phyloP scores from a whole-genome alignment of 73 alveolate species.

The Paraurostyla sp. region DNA sequence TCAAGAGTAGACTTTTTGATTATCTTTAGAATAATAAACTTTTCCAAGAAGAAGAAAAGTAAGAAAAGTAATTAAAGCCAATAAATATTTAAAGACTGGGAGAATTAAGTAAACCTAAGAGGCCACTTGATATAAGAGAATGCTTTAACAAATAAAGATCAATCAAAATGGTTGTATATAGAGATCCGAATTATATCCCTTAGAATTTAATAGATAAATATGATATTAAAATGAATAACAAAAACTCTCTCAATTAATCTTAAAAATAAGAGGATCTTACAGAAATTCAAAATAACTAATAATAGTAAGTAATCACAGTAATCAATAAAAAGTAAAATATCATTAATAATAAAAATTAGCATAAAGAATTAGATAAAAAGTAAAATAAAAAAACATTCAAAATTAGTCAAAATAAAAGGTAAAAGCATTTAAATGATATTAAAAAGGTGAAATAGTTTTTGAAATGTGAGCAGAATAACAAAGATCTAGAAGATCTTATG shows the following conservation, averaged over 20 bases:
- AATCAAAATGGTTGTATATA: neutral
- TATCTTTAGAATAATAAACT: neutral
- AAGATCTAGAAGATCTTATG: no score
- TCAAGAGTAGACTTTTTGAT: conserved; percentile 30
- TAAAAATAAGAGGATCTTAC: neutral
- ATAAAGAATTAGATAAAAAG: no score
- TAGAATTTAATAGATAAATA: neutral
- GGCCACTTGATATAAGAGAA: conserved; percentile 26
- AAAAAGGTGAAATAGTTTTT: no score
- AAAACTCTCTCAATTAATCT: neutral
- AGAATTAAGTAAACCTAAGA: conserved; percentile 35
- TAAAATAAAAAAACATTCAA: no score
- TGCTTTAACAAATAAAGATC: neutral
- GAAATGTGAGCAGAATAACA: no score
- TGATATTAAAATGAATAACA: neutral
- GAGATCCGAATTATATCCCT: conserved; percentile 27
- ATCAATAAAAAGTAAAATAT: no score
- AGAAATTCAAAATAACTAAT: neutral
- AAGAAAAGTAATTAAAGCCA: neutral
- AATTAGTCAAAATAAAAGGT: no score
- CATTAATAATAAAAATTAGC: no score
- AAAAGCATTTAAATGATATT: no score
- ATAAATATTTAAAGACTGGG: conserved; percentile 10
- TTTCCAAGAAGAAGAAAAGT: conserved; percentile 8
- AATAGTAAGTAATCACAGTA: no score